These are phyloP conservation scores for Symbiodinium pilosum DNA, from an alignment of 73 alveolate species.

Conservation along the genomic window DNA sequence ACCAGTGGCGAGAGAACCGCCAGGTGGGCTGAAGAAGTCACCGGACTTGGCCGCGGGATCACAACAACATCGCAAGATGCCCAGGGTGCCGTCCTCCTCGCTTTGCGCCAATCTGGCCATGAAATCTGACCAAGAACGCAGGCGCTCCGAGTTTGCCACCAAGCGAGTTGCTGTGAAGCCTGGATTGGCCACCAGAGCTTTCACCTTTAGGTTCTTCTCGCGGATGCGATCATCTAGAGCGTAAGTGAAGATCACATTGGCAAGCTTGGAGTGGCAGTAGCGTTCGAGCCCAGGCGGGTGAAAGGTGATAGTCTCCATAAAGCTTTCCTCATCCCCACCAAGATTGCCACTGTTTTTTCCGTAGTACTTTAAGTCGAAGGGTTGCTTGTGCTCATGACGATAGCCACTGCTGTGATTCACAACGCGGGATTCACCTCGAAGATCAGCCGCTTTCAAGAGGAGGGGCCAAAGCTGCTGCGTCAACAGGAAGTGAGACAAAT, in stretches of 20 bases:
- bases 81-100: constrained; percentile 42
- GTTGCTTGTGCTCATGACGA: not conserved
- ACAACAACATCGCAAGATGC: not conserved
- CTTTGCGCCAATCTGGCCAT: not conserved
- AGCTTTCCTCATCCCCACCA: not conserved
- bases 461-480: constrained; percentile 28
- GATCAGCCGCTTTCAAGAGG: not conserved
- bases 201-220: not conserved
- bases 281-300: constrained; percentile 4
- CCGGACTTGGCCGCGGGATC: constrained; percentile 24
- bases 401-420: constrained; percentile 28
- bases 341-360: constrained; percentile 50
- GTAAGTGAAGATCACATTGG: constrained; percentile 25
- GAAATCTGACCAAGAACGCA: not conserved
- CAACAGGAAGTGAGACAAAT: constrained; percentile 68
- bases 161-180: constrained; percentile 19
- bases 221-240: constrained; percentile 11
- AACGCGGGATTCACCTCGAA: constrained; percentile 32
- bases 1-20: not conserved
- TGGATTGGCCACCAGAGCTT: not conserved
- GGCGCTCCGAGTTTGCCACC: not conserved
- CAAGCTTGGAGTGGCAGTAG: constrained; percentile 33
- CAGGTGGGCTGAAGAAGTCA: not conserved
- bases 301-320: constrained; percentile 4
- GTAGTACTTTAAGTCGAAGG: constrained; percentile 5